Base-by-base conservation (phyloP, 768 basidiomycete genomes). In the Arthromyces matolae region DNA sequence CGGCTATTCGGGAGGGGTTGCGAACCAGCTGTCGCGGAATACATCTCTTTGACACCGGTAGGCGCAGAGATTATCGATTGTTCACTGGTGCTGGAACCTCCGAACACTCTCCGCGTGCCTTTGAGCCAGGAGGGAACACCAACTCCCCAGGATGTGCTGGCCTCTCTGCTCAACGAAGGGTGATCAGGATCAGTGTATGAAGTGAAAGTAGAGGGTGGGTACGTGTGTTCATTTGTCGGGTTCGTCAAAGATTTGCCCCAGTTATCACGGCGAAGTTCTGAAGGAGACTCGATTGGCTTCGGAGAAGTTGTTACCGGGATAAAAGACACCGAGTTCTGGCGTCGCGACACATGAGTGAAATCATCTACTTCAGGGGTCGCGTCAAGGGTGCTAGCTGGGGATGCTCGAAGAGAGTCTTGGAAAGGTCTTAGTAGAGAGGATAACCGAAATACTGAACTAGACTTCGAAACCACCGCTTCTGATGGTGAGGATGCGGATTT, bases 61-160 rank as follows among this genome's bases (percentile, higher is more conserved):
- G 65, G 49, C 42, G 59, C 60, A 38, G 66, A 52, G 1, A 61
- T 51, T 14, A 63, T 23, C 7, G 65, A 46, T 9, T 64, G 59
- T 13, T 61, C 65, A 18, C 65, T 56, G 18, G 59, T 51, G 5
- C 63, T 34, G 27, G 62, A 56, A 20, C 63, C 62, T 32, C 67
- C 64, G 53, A 71, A 71, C 40, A 71, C 65, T 49, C 70, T 74
- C 29, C 75, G 73, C 2, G 75, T 59, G 39, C 68, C 68, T 59
- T 74, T 83, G 43, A 89, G 67, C 87, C 86, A 89, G 22, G 80
- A 81, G 5, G 84, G 86, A 39, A 89, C 82, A 44, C 78, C 79
- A 48, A 84, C 78, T 53, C 68, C 77, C 86, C 86, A 88, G 38
- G 69, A 65, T 53, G 65, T 73, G 39, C 66, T 74, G 39, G 59